Base-by-base conservation (phyloP, 2,329 filamentous ascomycete genomes). In the Trichoderma sp. region DNA sequence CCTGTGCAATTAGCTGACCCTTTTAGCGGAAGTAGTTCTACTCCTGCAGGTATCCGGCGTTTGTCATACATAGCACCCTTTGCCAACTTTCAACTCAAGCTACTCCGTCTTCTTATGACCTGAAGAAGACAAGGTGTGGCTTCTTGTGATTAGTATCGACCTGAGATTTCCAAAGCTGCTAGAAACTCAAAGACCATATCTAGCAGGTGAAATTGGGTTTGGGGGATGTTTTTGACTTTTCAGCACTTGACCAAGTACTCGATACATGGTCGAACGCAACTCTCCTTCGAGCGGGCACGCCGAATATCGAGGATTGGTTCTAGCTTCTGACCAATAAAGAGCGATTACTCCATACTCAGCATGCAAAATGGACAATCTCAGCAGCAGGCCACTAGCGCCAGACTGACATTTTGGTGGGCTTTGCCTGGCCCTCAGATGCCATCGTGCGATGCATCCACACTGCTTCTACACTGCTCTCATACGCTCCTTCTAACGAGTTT, bases 1-100 rank as follows among this genome's bases (percentile, higher is more conserved):
- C 43, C 33, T 40, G 64, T 58, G 40, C 27, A 43, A 67, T 58
- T 59, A 43, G 43, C 31, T 61, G 49, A 57, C 65, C 35, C 65
- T 68, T 61, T 56, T 57, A 37, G 43, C 24, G 35, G 13, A 57
- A 61, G 49, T 13, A 55, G 61, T 60, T 61, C 56, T 55, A 57
- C 53, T 43, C 40, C 62, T 69, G 56, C 68, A 69, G 55, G 56
- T 33, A 33, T 61, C 61, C 68, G 57, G 55, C 35, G 61, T 65
- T 56, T 66, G 68, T 69, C 68, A 53, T 63, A 69, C 64, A 59
- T 55, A 67, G 55, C 27, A 29, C n/a, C 35, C 37, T n/a, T 66
- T 57, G 35, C 47, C 40, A 19, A 19, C 40, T 19, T 58, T 66
- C 62, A 58, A 53, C 62, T 66, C 53, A 37, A 33, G 19, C 62